Base-by-base conservation (phyloP, 75 land plant species). In the Adiantum capillusveneris region DNA sequence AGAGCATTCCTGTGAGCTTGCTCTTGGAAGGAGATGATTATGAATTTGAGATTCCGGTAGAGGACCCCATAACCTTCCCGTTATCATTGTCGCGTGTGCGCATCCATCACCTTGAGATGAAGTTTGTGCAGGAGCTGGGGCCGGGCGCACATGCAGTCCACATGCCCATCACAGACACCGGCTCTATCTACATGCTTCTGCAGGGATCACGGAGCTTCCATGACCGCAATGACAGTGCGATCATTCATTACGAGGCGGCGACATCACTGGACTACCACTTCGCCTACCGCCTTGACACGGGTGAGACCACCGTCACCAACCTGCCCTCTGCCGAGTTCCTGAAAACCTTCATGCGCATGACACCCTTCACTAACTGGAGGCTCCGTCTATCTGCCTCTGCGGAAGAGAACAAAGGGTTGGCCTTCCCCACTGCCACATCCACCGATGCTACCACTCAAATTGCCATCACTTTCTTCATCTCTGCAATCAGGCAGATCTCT, bases 361-460 rank as follows among this genome's bases (percentile, higher is more conserved):
- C 57, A 25, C 57, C 57, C 25, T 55, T 27, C 57, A 25, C 25
- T 2, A 3, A 19, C 2, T 55, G 57, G 57, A 6, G 31, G 31
- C 9, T 55, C 13, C 57, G 57, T 24, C 25, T 55, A 2, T 55
- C 57, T 28, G 57, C 57, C 31, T 55, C 57, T 11, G 57, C 57
- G 7, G 12, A 25, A 11, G 57, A 55, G 16, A 55, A 55, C 25
- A 2, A 55, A 30, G 57, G 57, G n/a, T 16, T 55, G 25, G 57
- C 57, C 31, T 55, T 55, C 25, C 57, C 57, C 25, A 55, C 57
- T 25, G 57, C 25, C 57, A 3, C 37, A 3, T 9, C 37, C 9
- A 34, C 37, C 9, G n/a, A n/a, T n/a, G n/a, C n/a, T n/a, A 55
- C 9, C 31, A 30, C 57, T 2, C 11, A 55, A 24, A 55, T 55